Evolutionary conservation across 495 filamentous ascomycete genomes (phyloP), one percentile per base, ranked within the genome.

Genomic region (Stereocaulon alpinum): DNA sequence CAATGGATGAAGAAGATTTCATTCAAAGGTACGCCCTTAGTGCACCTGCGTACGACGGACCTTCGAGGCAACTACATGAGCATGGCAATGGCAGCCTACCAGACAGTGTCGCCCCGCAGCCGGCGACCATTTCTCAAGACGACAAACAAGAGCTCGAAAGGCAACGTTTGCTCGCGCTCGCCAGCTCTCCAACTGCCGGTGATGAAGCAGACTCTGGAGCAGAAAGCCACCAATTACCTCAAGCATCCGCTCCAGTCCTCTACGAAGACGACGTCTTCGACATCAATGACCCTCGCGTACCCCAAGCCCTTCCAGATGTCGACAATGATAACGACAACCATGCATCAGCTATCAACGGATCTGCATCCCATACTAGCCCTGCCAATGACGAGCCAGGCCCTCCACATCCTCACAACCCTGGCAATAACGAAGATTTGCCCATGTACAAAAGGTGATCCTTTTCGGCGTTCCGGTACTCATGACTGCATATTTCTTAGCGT

Each of bases 81-180:
- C 6, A 6, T 34, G 15, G 17, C 15, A 37, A 34, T 18, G 17
- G 30, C 18, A 4, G 0, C 12, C 24, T 18, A 5, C 27, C 27
- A 10, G 34, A 4, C 17, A 18, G 27, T 20, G 1, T 40, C 14
- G 34, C 20, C 37, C 18, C 18, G 41, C 2, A 27, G 17, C 29
- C 49, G n/a, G 17, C 27, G 29, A 6, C 49, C 32, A 29, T 29
- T 5, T 29, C 49, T 32, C 58, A 54, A n/a, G 88, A 90, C 24
- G 91, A 96, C 67, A 96, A 96, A 68, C 83, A 86, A 64, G 92
- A 95, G 65, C 76, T 89, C 22, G 88, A 95, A 66, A 81, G 88
- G 6, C 82, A 78, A 50, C 78, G 88, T 58, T 71, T 96, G 5
- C 73, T 91, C 50, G 77, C 79, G 60, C 83, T 89, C 64, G 82